Base-by-base conservation (phyloP, 495 filamentous ascomycete species). In the Penicillium chermesinum region DNA sequence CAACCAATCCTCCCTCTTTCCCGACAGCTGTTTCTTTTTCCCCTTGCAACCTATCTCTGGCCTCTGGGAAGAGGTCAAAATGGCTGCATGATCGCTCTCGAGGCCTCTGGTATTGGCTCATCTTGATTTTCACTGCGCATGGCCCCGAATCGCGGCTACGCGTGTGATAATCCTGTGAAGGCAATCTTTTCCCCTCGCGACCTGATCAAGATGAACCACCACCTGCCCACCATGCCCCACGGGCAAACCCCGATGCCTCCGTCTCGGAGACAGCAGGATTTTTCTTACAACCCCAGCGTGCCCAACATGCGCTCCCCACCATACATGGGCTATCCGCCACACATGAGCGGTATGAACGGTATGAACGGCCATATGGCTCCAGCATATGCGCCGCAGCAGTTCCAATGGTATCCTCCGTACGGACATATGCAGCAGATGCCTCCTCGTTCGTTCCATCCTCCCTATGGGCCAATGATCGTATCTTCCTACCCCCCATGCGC, bases 201-300 rank as follows among this genome's bases (percentile, higher is more conserved):
- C 64, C 58, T 46, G 56, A 61, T 68, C 68, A 72, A 68, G 63
- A 81, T 81, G 72, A 81, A 79, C 61, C 71, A 75, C 55, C 73
- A 79, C 57, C 55, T 77, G 59, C 69, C 77, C 53, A 65, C 70
- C 44, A 68, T 77, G 65, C 70, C 74, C 53, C 76, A 75, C 69
- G 74, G 74, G 68, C 77, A 76, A 66, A 72, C 75, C 45, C 73
- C 77, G 33, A 71, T 78, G 60, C 70, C 72, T 38, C 64, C 68
- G 46, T 66, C 69, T 8, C 64, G 76, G 52, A 61, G 74, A 48
- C 75, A 74, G 53, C 73, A 75, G 54, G 77, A 78, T 20, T 60
- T 72, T 39, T 54, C 67, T 33, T 80, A 78, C 55, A 57, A 69
- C 18, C 55, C 70, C n/a, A 67, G 52, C 2, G 68, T 66, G 40